Base-by-base conservation (phyloP, 2,329 filamentous ascomycete genomes). In the Ophiognomonia clavigignenti-juglandacearum region DNA sequence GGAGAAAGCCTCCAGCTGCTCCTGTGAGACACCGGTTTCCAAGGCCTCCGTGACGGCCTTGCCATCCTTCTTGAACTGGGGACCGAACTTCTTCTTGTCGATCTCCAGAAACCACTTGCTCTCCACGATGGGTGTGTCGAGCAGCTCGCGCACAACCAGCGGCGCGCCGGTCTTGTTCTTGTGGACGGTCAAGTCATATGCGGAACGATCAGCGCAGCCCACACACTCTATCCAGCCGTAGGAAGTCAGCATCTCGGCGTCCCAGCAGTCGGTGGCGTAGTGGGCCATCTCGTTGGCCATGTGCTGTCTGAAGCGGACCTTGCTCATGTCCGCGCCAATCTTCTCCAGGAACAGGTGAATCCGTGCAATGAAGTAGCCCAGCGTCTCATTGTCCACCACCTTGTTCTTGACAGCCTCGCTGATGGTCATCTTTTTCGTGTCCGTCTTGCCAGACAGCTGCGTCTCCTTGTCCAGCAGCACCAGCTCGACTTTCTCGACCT, bases 161-260 rank as follows among this genome's bases (percentile, higher is more conserved):
- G 90, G 83, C 13, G 86, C 83, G 50, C 89, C 90, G 26, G 93
- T 97, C 74, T 89, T 91, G 71, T 96, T 92, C 63, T 86, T 84
- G 69, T 97, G 93, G 9, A 96, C 91, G 29, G 82, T 86, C 64
- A 97, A 68, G 68, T 98, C 93, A 66, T 96, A 98, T 18, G 93
- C 93, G 64, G 88, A 95, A 60, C 93, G 83, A 65, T 96, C 92
- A 52, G 93, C 93, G 67, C 93, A 97, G 53, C 93, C 93, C 60
- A 97, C 92, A 66, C 92, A 97, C 74, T 98, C 93, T 54, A 97
- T 88, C 93, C 93, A 98, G 64, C 93, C 93, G 61, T 91, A 91
- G 52, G 86, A 91, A 48, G 88, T 97, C 53, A 86, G 75, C 46
- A 98, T 74, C 68, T 98, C 93, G 13, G 90, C 92, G 67, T 98